phyloP scores from a whole-genome alignment of 1,284 basidiomycete genomes.

The Garcileccinum viscosum region DNA sequence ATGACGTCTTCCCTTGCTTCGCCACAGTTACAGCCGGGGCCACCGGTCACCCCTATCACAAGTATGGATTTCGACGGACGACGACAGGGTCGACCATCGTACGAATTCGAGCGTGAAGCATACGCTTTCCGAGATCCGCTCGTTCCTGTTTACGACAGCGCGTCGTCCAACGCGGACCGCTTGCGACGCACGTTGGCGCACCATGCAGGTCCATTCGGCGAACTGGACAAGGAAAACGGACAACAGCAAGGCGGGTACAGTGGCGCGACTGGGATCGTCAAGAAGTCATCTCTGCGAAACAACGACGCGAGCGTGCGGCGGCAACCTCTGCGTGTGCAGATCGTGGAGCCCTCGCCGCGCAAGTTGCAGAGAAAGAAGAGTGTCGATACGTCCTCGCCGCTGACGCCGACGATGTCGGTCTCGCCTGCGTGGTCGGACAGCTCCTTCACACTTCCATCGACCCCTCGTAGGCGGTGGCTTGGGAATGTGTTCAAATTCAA shows the following conservation, averaged over 20 bases:
- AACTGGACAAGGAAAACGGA: constrained; percentile 45
- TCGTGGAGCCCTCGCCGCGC: constrained; percentile 51
- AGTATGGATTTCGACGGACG: constrained; percentile 25
- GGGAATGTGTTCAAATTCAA: constrained; percentile 89
- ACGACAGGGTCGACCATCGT: constrained; percentile 13
- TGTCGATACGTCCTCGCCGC: constrained; percentile 19
- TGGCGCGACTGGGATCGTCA: constrained; percentile 31
- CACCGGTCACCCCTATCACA: constrained; percentile 26
- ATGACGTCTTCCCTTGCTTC: constrained; percentile 25
- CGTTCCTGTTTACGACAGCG: constrained; percentile 3
- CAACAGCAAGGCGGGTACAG: constrained; percentile 16
- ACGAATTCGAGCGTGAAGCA: constrained; percentile 11
- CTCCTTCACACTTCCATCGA: constrained; percentile 48
- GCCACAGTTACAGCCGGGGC: constrained; percentile 24
- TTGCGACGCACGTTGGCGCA: neutral
- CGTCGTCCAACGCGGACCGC: constrained; percentile 7
- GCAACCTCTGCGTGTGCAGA: constrained; percentile 51
- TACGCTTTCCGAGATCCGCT: constrained; percentile 19
- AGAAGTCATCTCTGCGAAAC: constrained; percentile 54
- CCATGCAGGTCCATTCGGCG: constrained; percentile 27
- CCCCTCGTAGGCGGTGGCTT: constrained; percentile 85
- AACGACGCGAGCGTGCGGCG: constrained; percentile 27
- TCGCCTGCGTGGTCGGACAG: constrained; percentile 54
- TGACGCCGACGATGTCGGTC: constrained; percentile 26
- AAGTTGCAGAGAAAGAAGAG: constrained; percentile 54